Base-by-base conservation (phyloP, 345 rosid genomes). In the Nasturtium officinale region DNA sequence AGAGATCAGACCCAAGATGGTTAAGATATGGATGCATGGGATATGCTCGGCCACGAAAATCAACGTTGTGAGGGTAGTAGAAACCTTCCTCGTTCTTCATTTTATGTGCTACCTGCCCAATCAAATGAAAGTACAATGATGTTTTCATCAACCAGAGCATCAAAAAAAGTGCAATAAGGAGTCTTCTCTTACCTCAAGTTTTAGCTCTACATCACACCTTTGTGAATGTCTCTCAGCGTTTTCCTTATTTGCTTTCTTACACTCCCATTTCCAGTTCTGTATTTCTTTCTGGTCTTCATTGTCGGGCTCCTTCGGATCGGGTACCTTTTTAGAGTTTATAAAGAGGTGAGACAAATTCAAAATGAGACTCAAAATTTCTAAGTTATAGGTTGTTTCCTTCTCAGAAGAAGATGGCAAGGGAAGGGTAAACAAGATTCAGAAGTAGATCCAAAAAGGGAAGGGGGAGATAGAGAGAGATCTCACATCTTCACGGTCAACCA, bases 41-140 rank as follows among this genome's bases (percentile, higher is more conserved):
- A 71, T 95, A 95, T 29, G 97, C 97, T 79, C 99, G 97, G 43
- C 99, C 99, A 55, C 99, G 93, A 78, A 95, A 95, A 85, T 95
- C 97, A 76, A 95, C 82, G 65, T 89, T 95, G 83, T 95, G 99
- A 9, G 99, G 97, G 71, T 88, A 95, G 79, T 89, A 91, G 75
- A 91, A 95, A 76, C 96, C 96, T 50, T 85, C 94, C 84, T 95
- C 99, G 59, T 87, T 87, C 85, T 84, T 95, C 96, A 95, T 83
- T 79, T 90, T 90, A 61, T 96, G 85, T 65, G 99, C 93, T 73
- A 95, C 97, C 99, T 95, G 83, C 72, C 80, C 81, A 63, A 72
- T 79, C 78, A 60, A 33, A 62, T 56, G 61, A 78, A 37, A 20
- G 53, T 50, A 71, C 53, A 84, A 62, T 54, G 61, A 53, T 72